phyloP scores from a whole-genome alignment of 2,329 filamentous ascomycete genomes.

The Chaetomium strumarium region DNA sequence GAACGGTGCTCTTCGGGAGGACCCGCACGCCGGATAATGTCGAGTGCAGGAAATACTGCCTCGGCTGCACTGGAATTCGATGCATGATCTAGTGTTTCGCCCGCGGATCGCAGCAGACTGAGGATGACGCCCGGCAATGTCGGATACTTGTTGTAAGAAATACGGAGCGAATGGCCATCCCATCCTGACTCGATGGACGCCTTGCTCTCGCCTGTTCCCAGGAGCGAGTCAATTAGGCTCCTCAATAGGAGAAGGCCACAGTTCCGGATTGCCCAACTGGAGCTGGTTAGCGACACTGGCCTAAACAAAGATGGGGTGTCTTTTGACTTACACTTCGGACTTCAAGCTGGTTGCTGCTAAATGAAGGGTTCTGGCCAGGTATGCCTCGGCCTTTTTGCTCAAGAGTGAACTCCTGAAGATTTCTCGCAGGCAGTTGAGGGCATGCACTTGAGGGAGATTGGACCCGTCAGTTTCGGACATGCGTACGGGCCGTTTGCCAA shows the following conservation, averaged over 20 bases:
- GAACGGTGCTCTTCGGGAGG: constrained; percentile 53
- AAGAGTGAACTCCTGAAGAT: constrained; percentile 81
- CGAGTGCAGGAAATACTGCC: constrained; percentile 76
- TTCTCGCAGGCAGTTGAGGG: constrained; percentile 88
- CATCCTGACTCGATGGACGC: constrained; percentile 53
- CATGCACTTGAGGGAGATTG: constrained; percentile 84
- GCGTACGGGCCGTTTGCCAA: constrained; percentile 49
- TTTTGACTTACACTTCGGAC: constrained; percentile 61
- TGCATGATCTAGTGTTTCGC: constrained; percentile 37
- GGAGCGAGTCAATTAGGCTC: constrained; percentile 72
- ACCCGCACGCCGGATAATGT: constrained; percentile 67
- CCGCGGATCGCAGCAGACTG: constrained; percentile 51
- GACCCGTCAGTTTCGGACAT: constrained; percentile 54
- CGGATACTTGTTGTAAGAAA: constrained; percentile 66
- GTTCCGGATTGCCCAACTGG: constrained; percentile 87
- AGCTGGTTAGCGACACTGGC: neutral
- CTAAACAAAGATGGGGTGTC: neutral
- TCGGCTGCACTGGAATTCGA: constrained; percentile 45
- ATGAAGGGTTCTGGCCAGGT: constrained; percentile 67
- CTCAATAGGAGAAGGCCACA: constrained; percentile 86
- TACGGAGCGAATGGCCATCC: constrained; percentile 57
- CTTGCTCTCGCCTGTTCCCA: constrained; percentile 71
- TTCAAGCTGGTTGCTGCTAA: constrained; percentile 76
- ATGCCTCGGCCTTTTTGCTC: constrained; percentile 63
- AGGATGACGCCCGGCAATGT: constrained; percentile 59